Evolutionary conservation across 768 basidiomycete species (phyloP).

Genomic region (Mycena pura): DNA sequence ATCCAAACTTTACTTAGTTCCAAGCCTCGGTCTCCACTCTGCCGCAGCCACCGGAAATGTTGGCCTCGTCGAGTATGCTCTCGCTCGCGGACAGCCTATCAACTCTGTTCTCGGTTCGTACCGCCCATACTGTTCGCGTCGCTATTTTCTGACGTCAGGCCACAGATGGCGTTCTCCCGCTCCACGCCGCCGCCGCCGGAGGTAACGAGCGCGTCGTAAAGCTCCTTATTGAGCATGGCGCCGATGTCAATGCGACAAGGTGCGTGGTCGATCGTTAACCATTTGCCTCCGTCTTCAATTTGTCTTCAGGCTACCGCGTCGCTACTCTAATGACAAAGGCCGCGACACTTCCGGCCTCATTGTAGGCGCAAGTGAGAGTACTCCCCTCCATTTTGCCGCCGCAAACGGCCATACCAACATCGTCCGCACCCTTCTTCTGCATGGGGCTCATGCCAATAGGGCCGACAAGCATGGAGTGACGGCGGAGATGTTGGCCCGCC

Average conservation of each 20-base stretch:
- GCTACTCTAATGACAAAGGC: constrained; percentile 74
- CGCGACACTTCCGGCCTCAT: constrained; percentile 73
- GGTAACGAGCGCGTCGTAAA: constrained; percentile 89
- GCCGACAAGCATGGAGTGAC: constrained; percentile 93
- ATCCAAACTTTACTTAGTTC: constrained; percentile 52
- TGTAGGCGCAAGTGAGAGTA: constrained; percentile 86
- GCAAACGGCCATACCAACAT: constrained; percentile 89
- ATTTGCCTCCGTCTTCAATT: constrained; percentile 21
- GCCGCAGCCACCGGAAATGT: constrained; percentile 87
- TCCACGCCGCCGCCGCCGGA: constrained; percentile 93
- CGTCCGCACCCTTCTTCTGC: constrained; percentile 79
- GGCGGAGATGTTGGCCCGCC: constrained; percentile 81
- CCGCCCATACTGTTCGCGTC: background rate
- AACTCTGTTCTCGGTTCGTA: constrained; percentile 80
- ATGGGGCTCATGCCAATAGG: constrained; percentile 82
- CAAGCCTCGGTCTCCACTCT: constrained; percentile 77
- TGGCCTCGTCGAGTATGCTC: constrained; percentile 91
- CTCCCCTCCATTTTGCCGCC: constrained; percentile 95
- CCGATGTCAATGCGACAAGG: constrained; percentile 98
- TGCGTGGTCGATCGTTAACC: constrained; percentile 40
- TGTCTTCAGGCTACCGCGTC: constrained; percentile 65
- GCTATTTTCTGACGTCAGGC: constrained; percentile 1
- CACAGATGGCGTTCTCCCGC: constrained; percentile 85
- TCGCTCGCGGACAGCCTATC: constrained; percentile 93
- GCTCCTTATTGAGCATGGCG: constrained; percentile 89